These are phyloP conservation scores for Forsythia viridissima DNA, from an alignment of 257 asterid genomes.

Conservation along the genomic window DNA sequence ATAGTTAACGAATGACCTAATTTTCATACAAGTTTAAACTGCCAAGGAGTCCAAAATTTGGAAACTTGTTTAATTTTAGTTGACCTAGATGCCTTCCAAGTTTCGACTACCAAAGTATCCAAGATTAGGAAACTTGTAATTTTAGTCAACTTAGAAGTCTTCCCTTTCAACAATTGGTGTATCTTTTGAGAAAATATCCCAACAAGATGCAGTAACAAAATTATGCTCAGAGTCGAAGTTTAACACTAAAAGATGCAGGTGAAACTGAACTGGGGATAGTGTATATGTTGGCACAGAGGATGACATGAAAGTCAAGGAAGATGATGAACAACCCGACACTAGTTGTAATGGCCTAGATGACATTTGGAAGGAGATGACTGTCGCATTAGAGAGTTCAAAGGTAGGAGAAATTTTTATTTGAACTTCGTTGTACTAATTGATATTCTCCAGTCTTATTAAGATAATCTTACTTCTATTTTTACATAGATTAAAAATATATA, in stretches of 20 bases:
- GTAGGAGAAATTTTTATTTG: slow-evolving; percentile 32
- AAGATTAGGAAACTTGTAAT: too few species aligned
- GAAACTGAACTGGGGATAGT: slow-evolving; percentile 38
- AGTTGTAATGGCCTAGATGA: slow-evolving; percentile 70
- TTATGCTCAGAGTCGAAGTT: slow-evolving; percentile 30
- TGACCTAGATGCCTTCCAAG: too few species aligned
- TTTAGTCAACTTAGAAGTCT: too few species aligned
- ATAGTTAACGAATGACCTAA: too few species aligned
- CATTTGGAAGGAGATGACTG: slow-evolving; percentile 81
- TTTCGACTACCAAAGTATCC: too few species aligned
- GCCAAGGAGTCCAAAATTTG: too few species aligned
- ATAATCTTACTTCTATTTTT: too few species aligned
- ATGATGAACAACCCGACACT: slow-evolving; percentile 41
- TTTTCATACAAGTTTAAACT: too few species aligned
- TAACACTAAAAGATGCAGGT: slow-evolving; percentile 26
- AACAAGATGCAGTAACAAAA: slow-evolving; percentile 31
- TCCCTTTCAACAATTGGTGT: too few species aligned
- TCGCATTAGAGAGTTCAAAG: slow-evolving; percentile 84
- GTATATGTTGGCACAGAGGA: slow-evolving; percentile 63
- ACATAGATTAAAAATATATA: too few species aligned
- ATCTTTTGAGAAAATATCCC: background rate
- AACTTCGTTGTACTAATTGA: background rate
- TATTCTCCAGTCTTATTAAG: background rate
- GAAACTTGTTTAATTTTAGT: too few species aligned
- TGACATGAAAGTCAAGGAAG: slow-evolving; percentile 47